Conservation (phyloP, 495 filamentous ascomycete species). For the Lasiosphaeris hirsuta region DNA sequence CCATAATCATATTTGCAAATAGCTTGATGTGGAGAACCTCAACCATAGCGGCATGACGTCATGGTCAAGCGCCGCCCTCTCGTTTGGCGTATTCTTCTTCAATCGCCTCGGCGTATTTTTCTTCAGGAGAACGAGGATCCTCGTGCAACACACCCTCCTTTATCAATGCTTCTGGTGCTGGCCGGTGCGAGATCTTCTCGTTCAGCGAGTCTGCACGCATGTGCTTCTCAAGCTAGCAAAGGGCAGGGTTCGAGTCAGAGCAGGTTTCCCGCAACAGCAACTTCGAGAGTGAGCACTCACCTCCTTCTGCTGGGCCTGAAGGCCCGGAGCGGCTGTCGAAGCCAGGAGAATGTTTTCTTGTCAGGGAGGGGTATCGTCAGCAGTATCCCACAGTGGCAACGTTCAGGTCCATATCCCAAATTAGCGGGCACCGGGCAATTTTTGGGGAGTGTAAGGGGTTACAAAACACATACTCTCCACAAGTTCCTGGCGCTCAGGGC, state of each 20-base stretch:
- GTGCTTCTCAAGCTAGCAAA: conserved; percentile 62
- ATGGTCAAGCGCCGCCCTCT: conserved; percentile 44
- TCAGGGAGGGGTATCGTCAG: conserved; percentile 10
- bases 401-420: not conserved
- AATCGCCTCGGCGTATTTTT: conserved; percentile 48
- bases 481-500: conserved; percentile 77
- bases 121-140: conserved; percentile 51
- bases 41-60: not conserved
- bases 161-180: conserved; percentile 69
- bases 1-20: no score
- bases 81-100: conserved; percentile 51
- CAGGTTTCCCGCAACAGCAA: not conserved
- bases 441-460: conserved; percentile 1
- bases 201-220: conserved; percentile 84
- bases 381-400: not conserved
- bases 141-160: conserved; percentile 72
- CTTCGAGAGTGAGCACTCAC: conserved; percentile 23
- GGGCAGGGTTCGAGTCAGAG: not conserved
- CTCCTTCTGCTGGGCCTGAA: conserved; percentile 74
- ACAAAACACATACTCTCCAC: conserved; percentile 64
- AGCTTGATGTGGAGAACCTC: no score
- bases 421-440: not conserved
- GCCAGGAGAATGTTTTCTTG: conserved; percentile 78
- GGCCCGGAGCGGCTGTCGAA: conserved; percentile 66
- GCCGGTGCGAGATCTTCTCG: conserved; percentile 73